Conservation (phyloP, 108 stramenopile species). For the Skeletonema tropicum region DNA sequence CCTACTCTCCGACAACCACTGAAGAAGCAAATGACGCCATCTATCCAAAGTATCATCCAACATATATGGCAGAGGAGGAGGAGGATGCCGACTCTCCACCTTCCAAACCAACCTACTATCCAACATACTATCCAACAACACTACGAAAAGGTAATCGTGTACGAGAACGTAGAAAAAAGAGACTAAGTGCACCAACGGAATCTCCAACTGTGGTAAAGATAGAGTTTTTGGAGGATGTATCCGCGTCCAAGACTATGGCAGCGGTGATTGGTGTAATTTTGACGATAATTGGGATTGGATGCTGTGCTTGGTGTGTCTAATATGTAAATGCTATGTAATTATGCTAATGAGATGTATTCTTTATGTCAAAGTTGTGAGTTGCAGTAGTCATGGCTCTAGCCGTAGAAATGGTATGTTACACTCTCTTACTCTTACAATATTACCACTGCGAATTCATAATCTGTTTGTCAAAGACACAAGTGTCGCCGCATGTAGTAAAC, state of each 20-base stretch:
- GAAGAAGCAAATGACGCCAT: too few species aligned
- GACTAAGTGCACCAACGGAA: background rate
- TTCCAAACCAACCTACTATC: background rate
- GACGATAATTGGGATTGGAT: background rate
- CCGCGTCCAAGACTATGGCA: background rate
- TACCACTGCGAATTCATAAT: too few species aligned
- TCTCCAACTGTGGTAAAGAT: background rate
- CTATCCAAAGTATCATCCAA: too few species aligned
- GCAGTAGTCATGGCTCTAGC: too few species aligned
- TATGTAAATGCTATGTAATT: background rate
- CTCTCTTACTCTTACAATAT: too few species aligned
- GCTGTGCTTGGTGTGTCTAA: slow-evolving; percentile 4
- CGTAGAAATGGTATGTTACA: too few species aligned
- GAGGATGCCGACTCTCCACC: background rate
- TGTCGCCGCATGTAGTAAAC: background rate
- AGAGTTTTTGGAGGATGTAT: background rate
- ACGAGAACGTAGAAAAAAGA: background rate
- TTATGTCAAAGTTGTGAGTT: too few species aligned
- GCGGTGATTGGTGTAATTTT: background rate
- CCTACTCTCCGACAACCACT: too few species aligned
- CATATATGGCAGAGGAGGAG: too few species aligned
- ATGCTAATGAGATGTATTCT: slow-evolving; percentile 31
- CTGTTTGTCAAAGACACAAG: too few species aligned
- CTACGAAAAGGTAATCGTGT: background rate
- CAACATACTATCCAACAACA: background rate